phyloP scores from a whole-genome alignment of 257 asterid species.

The Nicotiana obtusifolia region DNA sequence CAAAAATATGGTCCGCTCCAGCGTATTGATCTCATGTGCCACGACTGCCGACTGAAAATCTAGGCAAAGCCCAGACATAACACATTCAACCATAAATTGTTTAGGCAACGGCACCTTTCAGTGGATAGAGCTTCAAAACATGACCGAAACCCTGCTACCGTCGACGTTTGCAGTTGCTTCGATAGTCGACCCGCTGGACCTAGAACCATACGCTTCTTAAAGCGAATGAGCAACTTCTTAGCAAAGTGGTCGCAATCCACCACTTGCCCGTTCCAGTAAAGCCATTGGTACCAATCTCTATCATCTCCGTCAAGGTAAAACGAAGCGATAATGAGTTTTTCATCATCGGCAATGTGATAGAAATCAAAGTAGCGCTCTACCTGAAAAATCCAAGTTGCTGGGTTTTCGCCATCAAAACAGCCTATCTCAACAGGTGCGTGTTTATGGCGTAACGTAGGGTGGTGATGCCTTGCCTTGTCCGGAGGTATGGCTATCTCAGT shows the following conservation, averaged over 20 bases:
- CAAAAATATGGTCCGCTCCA: too few species aligned
- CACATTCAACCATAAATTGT: not conserved
- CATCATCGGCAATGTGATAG: not conserved
- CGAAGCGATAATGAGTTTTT: not conserved
- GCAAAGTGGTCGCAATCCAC: not conserved
- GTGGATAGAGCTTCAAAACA: not conserved
- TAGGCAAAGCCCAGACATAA: not conserved
- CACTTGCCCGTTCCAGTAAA: not conserved
- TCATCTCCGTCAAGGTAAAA: not conserved
- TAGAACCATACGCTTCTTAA: not conserved
- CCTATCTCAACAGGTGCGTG: too few species aligned
- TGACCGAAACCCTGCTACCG: not conserved
- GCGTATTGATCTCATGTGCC: too few species aligned
- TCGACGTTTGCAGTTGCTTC: not conserved
- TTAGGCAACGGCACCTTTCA: not conserved
- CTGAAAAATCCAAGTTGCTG: not conserved
- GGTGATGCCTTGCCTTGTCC: too few species aligned
- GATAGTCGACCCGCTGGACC: not conserved
- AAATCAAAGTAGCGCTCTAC: not conserved
- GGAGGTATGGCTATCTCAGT: too few species aligned
- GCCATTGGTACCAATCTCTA: not conserved
- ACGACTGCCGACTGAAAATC: too few species aligned
- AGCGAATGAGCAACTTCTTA: not conserved
- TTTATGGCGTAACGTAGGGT: too few species aligned
- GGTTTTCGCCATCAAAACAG: too few species aligned